phyloP scores from a whole-genome alignment of 345 rosid genomes.

The Acer negundo region DNA sequence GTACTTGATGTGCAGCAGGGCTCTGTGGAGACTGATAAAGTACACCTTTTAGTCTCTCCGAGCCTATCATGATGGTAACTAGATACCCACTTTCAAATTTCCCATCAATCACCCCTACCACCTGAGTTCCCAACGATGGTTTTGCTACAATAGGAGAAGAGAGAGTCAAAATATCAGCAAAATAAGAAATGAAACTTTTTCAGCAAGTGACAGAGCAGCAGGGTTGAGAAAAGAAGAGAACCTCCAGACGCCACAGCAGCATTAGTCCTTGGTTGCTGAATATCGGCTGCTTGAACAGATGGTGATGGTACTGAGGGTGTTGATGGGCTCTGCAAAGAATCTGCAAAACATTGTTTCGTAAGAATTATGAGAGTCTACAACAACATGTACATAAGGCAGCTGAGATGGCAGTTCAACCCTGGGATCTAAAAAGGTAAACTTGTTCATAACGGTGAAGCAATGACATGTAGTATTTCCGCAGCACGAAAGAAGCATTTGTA shows the following conservation, averaged over 20 bases:
- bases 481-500: slow-evolving; percentile 89
- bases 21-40: slow-evolving; percentile 60
- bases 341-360: slow-evolving; percentile 37
- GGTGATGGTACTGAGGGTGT: slow-evolving; percentile 37
- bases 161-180: not conserved
- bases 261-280: slow-evolving; percentile 46
- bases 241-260: slow-evolving; percentile 53
- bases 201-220: not conserved
- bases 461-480: slow-evolving; percentile 89
- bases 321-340: slow-evolving; percentile 43
- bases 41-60: slow-evolving; percentile 82
- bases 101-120: slow-evolving; percentile 85
- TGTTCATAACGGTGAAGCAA: slow-evolving; percentile 82
- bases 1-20: slow-evolving; percentile 35
- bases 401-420: slow-evolving; percentile 46
- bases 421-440: slow-evolving; percentile 65
- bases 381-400: slow-evolving; percentile 24
- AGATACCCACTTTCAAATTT: slow-evolving; percentile 90
- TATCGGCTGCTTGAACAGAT: slow-evolving; percentile 45
- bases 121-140: slow-evolving; percentile 49
- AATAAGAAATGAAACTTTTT: not conserved
- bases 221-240: slow-evolving; percentile 18
- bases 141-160: slow-evolving; percentile 21
- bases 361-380: slow-evolving; percentile 2
- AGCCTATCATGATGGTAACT: slow-evolving; percentile 74